These are phyloP conservation scores for Penicillium sp. DNA, from an alignment of 2,329 filamentous ascomycete genomes.

Conservation along the genomic window DNA sequence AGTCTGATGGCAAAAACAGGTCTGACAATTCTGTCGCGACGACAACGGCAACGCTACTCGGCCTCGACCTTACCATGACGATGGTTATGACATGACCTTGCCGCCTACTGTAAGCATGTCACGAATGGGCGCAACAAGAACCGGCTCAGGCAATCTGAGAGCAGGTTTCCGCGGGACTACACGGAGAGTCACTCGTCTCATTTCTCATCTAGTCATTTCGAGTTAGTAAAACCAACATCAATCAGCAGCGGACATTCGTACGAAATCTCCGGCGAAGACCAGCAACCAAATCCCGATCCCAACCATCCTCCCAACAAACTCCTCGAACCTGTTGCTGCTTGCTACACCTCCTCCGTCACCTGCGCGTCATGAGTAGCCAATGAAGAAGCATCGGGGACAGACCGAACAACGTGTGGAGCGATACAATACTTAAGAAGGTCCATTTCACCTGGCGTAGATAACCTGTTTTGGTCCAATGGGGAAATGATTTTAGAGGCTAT, in stretches of 20 bases:
- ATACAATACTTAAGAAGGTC: background rate
- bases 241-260: background rate
- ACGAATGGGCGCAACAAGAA: background rate
- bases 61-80: background rate
- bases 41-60: background rate
- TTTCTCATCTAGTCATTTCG: background rate
- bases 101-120: background rate
- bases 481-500: conserved; percentile 10
- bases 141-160: background rate
- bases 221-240: background rate
- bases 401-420: background rate
- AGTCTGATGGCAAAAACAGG: background rate
- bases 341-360: background rate
- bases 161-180: background rate
- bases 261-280: background rate
- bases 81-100: background rate
- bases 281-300: background rate
- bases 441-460: conserved; percentile 5
- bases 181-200: background rate
- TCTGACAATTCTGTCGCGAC: background rate
- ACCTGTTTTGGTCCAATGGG: conserved; percentile 8
- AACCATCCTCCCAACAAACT: background rate
- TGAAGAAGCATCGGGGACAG: background rate
- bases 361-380: background rate
- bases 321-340: background rate